Base-by-base conservation (phyloP, 306 rosid species). In the Prunus salicina region DNA sequence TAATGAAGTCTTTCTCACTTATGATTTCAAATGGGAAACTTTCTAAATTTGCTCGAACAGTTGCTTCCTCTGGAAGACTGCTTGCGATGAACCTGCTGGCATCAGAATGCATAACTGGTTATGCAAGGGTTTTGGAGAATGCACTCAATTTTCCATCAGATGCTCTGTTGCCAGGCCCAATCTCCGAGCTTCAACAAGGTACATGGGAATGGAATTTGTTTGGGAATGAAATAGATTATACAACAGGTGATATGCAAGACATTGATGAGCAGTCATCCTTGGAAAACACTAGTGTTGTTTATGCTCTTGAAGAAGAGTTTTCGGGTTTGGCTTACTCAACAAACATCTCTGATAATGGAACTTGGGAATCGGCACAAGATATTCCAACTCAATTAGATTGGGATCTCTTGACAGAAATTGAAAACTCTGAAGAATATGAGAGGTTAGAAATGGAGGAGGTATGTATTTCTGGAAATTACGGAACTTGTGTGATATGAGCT, bases 401-500 rank as follows among this genome's bases (percentile, higher is more conserved):
- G 99, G 90, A 87, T 77, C 41, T 84, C 85, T 76, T 92, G 60
- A 83, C 76, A 69, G 91, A 88, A 79, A 87, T 92, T 73, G 97
- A 92, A 88, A 89, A 61, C 78, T 74, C 89, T 49, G 99, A 90
- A 83, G 97, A 90, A 70, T 83, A 81, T 87, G 97, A 92, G 81
- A 85, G 81, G 79, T 72, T 92, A 76, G 99, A 92, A 89, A 89
- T 53, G 83, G 97, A 88, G 84, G 96, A 95, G 97, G 99, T 95
- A 80, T 63, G 58, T n/a, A 78, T 76, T 79, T 80, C 74, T 75
- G 79, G 72, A 27, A 73, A 71, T 49, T 62, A 75, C 27, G 66
- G 79, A 63, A 58, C 47, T 70, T 77, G 43, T 53, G 73, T 75
- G 67, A 25, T 16, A 55, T 82, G 82, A 71, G 49, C 46, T 71